Evolutionary conservation across 176 grass and related monocot species (phyloP), one percentile per base, ranked within the genome.

Genomic region (Saccharum spontaneum): DNA sequence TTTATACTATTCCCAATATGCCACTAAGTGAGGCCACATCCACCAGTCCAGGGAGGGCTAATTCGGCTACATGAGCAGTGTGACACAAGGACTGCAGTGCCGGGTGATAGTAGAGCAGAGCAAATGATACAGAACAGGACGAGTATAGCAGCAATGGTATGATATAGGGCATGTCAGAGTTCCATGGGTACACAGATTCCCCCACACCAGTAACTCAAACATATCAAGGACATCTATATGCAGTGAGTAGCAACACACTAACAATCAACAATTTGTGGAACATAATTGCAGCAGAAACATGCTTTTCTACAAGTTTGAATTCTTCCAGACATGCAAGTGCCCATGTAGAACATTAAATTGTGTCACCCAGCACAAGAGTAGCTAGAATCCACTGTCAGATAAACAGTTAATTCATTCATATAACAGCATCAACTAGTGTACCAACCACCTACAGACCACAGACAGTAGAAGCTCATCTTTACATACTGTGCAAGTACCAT

Each of bases 251-350:
- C 31, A 37, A 60, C 5, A 77, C 18, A 39, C 50, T 67, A 46
- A 64, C 17, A 67, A 36, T 9, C 3, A 80, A 33, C 31, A 80
- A n/a, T 30, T 62, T 16, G 66, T 72, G 66, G 69, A 79, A 43
- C 46, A 26, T 2, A 46, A 81, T 76, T 69, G 62, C 62, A 83
- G 68, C 7, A 60, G 54, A 61, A 71, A 52, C 54, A 57, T 41
- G 23, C 8, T 65, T 59, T 85, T 62, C 30, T 24, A 84, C 18
- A 45, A 73, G 30, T 37, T 75, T n/a, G 59, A 66, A 65, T 50
- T 76, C 36, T 82, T 71, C n/a, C 15, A 61, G 15, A 67, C 59
- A 61, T 69, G 63, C 71, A 76, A 43, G 62, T 33, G 54, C 36
- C 13, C 30, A 69, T 37, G 3, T 71, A 75, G 8, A 77, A 65